These are phyloP conservation scores for Brassica nigra DNA, from an alignment of 345 rosid genomes.

Conservation along the genomic window DNA sequence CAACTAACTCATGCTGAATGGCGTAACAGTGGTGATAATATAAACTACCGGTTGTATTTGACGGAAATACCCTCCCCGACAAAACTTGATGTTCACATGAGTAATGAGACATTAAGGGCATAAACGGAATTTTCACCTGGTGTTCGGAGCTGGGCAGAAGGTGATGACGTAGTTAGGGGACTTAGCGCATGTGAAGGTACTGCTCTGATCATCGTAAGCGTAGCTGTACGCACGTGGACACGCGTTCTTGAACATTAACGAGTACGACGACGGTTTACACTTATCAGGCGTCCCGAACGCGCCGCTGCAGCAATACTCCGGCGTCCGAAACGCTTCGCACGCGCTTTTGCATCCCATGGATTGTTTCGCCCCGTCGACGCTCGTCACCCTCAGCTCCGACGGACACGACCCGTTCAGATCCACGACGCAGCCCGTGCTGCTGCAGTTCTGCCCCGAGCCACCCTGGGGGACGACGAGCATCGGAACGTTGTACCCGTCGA, in stretches of 20 bases:
- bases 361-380: conserved; percentile 38
- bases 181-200: conserved; percentile 89
- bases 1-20: conserved; percentile 8
- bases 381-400: conserved; percentile 67
- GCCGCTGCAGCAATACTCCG: conserved; percentile 88
- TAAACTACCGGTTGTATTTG: not conserved
- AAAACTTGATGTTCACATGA: not conserved
- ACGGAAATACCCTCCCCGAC: conserved; percentile 6
- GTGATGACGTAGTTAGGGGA: conserved; percentile 73
- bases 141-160: conserved; percentile 82
- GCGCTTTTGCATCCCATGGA: conserved; percentile 91
- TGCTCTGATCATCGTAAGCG: conserved; percentile 87
- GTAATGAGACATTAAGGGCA: not conserved
- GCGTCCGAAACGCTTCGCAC: conserved; percentile 74
- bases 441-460: conserved; percentile 64
- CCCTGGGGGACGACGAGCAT: conserved; percentile 80
- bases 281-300: conserved; percentile 64
- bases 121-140: conserved; percentile 55
- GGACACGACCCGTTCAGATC: conserved; percentile 87
- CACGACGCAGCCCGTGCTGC: conserved; percentile 69
- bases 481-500: conserved; percentile 95
- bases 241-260: conserved; percentile 70
- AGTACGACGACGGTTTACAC: conserved; percentile 79
- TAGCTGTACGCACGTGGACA: conserved; percentile 97
- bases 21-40: not conserved